A percentile compares a stretch with the other conserved stretches of the same genome.
phyloP scores from a whole-genome alignment of 2,329 filamentous ascomycete species.

The Huntiella savannae region DNA sequence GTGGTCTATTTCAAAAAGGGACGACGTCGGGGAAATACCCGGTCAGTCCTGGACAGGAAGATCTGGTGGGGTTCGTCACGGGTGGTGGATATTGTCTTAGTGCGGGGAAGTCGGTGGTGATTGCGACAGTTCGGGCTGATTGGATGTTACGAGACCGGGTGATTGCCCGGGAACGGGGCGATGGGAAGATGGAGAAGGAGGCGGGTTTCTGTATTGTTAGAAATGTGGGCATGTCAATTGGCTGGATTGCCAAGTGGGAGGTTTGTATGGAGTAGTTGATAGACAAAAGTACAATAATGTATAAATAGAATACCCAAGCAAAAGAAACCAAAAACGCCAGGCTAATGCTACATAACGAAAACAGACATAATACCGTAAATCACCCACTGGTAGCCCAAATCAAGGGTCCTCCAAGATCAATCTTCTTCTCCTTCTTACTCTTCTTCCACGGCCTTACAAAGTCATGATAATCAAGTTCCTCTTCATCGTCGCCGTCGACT shows the following conservation, averaged over 20 bases:
- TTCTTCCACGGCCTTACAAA: conserved; percentile 12
- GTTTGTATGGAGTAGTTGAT: conserved; percentile 23
- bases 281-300: conserved; percentile 2
- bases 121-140: conserved; percentile 41
- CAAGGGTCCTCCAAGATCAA: conserved; percentile 1
- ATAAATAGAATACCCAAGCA: not conserved
- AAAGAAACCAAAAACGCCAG: not conserved
- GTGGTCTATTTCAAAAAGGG: conserved; percentile 26
- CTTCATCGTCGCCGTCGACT: conserved; percentile 8
- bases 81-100: conserved; percentile 67
- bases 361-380: not conserved
- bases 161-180: not conserved
- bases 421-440: conserved; percentile 4
- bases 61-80: conserved; percentile 81
- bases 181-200: conserved; percentile 15
- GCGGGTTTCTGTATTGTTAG: conserved; percentile 53
- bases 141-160: conserved; percentile 1
- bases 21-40: conserved; percentile 23
- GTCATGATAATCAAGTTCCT: conserved; percentile 11
- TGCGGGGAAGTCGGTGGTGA: conserved; percentile 53
- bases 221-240: conserved; percentile 59
- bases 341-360: not conserved
- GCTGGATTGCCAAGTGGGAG: conserved; percentile 66
- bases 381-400: not conserved
- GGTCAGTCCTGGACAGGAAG: conserved; percentile 50